phyloP scores from a whole-genome alignment of 2,329 filamentous ascomycete species.

The Colletotrichum shisoi region DNA sequence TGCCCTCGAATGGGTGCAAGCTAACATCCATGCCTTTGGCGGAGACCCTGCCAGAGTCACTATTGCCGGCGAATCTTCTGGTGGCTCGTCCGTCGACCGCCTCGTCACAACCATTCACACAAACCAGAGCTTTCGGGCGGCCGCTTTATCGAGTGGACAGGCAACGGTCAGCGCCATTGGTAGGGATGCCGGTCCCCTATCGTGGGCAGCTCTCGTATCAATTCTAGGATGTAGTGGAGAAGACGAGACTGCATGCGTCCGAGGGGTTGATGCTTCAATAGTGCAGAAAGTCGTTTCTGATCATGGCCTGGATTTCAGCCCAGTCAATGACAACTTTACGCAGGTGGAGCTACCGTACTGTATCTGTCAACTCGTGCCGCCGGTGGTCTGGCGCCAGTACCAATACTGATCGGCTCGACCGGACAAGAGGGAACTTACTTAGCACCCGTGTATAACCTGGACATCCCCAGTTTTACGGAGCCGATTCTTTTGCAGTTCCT shows the following conservation, averaged over 20 bases:
- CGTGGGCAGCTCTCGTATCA: constrained; percentile 9
- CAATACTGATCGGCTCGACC: constrained; percentile 2
- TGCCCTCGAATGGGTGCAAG: constrained; percentile 66
- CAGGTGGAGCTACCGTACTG: constrained; percentile 20
- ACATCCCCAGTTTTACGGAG: constrained; percentile 9
- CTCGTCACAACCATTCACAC: constrained; percentile 14
- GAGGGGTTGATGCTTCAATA: background rate
- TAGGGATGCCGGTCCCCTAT: constrained; percentile 10
- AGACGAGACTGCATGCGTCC: constrained; percentile 18
- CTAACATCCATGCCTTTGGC: constrained; percentile 69
- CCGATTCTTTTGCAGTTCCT: background rate
- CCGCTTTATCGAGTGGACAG: constrained; percentile 22
- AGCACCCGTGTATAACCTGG: constrained; percentile 3
- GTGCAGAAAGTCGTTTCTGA: background rate
- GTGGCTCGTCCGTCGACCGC: constrained; percentile 59
- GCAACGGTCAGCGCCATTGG: constrained; percentile 18
- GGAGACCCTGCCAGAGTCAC: constrained; percentile 69
- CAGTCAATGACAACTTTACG: constrained; percentile 21
- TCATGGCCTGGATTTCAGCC: constrained; percentile 15
- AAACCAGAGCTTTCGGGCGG: constrained; percentile 17
- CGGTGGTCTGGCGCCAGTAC: constrained; percentile 11
- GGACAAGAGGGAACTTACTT: constrained; percentile 21
- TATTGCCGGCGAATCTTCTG: constrained; percentile 66
- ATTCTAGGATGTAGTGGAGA: constrained; percentile 1
- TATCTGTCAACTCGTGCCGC: constrained; percentile 10